Conservation (phyloP, 192 early-diverging fungal genomes). For the Coemansia brasiliensis region DNA sequence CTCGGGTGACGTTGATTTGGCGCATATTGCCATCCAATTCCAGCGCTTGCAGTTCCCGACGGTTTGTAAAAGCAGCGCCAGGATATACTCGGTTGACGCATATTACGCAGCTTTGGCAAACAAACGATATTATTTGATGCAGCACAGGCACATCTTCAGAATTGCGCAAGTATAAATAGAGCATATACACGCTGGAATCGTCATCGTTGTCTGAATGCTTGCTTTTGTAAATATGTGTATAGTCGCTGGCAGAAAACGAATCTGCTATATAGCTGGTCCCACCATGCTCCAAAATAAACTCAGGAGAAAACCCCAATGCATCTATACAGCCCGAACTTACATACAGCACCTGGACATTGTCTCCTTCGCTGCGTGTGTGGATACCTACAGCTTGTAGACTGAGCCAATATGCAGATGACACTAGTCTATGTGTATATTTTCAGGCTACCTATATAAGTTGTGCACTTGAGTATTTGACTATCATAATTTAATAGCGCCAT, state of each 20-base stretch:
- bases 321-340: conserved; percentile 36
- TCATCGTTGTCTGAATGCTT: neutral
- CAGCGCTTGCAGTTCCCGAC: too few species aligned
- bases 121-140: neutral
- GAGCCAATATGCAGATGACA: too few species aligned
- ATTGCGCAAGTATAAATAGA: neutral
- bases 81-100: too few species aligned
- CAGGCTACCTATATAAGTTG: too few species aligned
- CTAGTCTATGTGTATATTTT: too few species aligned
- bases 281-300: conserved; percentile 28
- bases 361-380: too few species aligned
- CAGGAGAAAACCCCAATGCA: conserved; percentile 34
- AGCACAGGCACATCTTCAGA: neutral
- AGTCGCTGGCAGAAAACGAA: neutral
- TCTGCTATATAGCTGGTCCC: neutral
- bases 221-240: neutral
- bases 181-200: neutral
- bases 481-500: too few species aligned
- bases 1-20: too few species aligned
- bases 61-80: too few species aligned
- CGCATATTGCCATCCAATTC: too few species aligned
- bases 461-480: too few species aligned
- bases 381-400: too few species aligned
- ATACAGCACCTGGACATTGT: conserved; percentile 23
- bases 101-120: neutral